Percentiles rank a stretch among this genome's conserved stretches.
These are phyloP conservation scores for Macrolepiota fuliginosa DNA, from an alignment of 768 basidiomycete species.

Conservation along the genomic window DNA sequence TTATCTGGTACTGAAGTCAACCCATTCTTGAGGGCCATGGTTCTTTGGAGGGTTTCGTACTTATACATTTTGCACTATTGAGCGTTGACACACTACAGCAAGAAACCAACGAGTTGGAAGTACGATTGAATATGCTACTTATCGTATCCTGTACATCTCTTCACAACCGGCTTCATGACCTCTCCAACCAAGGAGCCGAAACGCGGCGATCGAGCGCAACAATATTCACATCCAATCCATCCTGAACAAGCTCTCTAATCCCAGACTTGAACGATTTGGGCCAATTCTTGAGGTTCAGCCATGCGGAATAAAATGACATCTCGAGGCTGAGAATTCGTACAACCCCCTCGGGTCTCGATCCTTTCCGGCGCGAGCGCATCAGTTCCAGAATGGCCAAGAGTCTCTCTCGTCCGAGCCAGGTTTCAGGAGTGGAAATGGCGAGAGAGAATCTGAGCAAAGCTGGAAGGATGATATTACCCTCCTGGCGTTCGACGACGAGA, in stretches of 20 bases:
- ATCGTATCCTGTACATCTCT: too few species aligned
- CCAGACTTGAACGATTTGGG: background rate
- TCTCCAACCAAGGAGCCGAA: background rate
- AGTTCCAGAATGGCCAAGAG: background rate
- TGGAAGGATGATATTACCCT: background rate
- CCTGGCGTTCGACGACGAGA: background rate
- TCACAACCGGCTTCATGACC: background rate
- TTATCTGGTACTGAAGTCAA: background rate
- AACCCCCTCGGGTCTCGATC: background rate
- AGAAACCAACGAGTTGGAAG: too few species aligned
- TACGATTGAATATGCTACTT: background rate
- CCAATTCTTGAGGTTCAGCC: background rate
- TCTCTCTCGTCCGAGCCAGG: background rate
- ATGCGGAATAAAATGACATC: background rate
- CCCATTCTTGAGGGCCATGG: too few species aligned
- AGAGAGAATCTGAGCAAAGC: background rate
- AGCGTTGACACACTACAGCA: too few species aligned
- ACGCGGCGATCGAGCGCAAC: background rate
- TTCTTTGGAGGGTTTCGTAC: background rate
- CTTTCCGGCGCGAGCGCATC: background rate
- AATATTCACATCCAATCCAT: background rate
- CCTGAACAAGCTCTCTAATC: background rate
- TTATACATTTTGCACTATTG: background rate
- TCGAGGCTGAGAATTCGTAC: background rate
- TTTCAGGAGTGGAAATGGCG: background rate